Base-by-base conservation (phyloP, 768 basidiomycete genomes). In the Holtermannia corniformis region DNA sequence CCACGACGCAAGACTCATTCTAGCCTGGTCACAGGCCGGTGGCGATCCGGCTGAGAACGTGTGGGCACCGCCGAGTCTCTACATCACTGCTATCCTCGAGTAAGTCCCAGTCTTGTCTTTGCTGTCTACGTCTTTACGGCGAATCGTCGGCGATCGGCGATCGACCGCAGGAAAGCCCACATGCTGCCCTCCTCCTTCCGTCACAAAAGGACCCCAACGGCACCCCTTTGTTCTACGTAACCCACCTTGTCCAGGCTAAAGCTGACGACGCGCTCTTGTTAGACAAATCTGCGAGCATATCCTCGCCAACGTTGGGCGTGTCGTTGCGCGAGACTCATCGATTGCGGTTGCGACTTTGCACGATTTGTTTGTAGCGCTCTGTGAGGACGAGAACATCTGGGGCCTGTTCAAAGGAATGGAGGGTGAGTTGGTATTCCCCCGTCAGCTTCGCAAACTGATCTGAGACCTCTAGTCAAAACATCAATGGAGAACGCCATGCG, bases 11-110 rank as follows among this genome's bases (percentile, higher is more conserved):
- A 75, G 79, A 14, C 76, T 78, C 12, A 79, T 82, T 4, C 83
- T 86, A 64, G 74, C 69, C 37, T 80, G 78, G 57, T 75, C 86
- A 49, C 78, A 80, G 57, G 82, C 84, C 49, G 78, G 79, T 40
- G 74, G 81, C 26, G 80, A 82, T 19, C 73, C 74, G 10, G 79
- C 76, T 47, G 70, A 79, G 19, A 70, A 78, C 5, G 77, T 85
- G 7, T 71, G 91, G 22, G 82, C 84, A 7, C 88, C 88, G 3
- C 87, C 90, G 26, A 84, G 87, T 19, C 68, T 95, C 42, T 95
- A 92, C 76, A 78, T 92, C 47, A 92, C 91, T 2, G 89, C 90
- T 5, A 87, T 93, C 58, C 76, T 95, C 25, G 91, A 95, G 90
- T 92, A 72, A 76, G 90, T 80, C 16, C 47, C 42, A 19, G 54